Evolutionary conservation across 2,329 filamentous ascomycete species (phyloP), one percentile per base, ranked within the genome.

Genomic region (Botrytis byssoidea): DNA sequence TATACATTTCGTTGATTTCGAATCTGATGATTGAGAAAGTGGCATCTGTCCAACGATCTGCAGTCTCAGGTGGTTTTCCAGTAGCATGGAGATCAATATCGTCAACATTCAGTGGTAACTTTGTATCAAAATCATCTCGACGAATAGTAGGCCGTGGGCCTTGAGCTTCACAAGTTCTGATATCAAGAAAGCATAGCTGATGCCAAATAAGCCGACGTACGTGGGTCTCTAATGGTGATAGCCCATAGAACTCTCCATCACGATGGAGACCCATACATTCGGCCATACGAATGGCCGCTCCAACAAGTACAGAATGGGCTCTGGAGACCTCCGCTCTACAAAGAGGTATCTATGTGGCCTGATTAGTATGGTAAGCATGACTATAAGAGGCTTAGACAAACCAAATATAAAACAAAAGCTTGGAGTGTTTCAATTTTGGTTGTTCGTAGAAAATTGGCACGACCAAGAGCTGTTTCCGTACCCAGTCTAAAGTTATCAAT

Each of bases 221-320:
- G 71, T 94, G 91, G 0, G 89, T 90, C 77, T 94, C 92, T 4
- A 93, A 83, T 0, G 92, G 87, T 4, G 86, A 88, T 73, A 92
- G 85, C 1, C 88, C 88, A 78, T 92, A 93, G 16, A 87, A 85
- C 61, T 88, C 87, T 9, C 79, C 79, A 76, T 94, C 92, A 14
- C 91, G 87, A 79, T 94, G 91, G 29, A 94, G 83, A 2, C 91
- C 91, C 90, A 94, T 93, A 78, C 91, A 93, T 83, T 94, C 91
- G 10, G 91, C 92, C 80, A 94, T 88, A 25, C 92, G 86, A 60
- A 94, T 90, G 6, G 91, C 91, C 22, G 91, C 89, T 4, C 91
- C 92, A 6, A 92, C 88, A 1, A 94, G 85, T 7, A 92, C 90
- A 6, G 91, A 93, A 81, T 94, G 92, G 7, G 90, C 89, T 75